Conservation (phyloP, 2,329 filamentous ascomycete species). For the Drechslerella coelobrocha region DNA sequence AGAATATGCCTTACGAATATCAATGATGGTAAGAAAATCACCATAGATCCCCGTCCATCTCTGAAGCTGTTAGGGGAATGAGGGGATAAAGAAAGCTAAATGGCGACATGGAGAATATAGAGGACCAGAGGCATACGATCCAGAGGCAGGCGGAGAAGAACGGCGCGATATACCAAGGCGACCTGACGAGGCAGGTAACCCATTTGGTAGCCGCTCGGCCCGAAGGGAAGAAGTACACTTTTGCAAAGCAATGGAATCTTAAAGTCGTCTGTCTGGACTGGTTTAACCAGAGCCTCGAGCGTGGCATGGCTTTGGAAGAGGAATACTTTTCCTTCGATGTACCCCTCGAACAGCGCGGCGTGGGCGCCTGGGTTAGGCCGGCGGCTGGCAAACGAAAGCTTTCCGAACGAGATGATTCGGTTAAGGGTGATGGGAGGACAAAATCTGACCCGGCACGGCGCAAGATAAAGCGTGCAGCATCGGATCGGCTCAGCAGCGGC, state of each 20-base stretch:
- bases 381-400: conserved; percentile 69
- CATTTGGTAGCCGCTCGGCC: conserved; percentile 83
- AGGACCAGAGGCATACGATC: conserved; percentile 71
- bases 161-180: conserved; percentile 84
- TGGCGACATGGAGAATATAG: conserved; percentile 59
- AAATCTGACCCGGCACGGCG: conserved; percentile 65
- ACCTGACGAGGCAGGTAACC: conserved; percentile 83
- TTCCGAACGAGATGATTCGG: conserved; percentile 61
- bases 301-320: conserved; percentile 92
- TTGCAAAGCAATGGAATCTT: conserved; percentile 82
- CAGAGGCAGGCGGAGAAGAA: conserved; percentile 71
- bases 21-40: conserved; percentile 64
- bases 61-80: neutral
- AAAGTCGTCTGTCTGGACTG: conserved; percentile 81
- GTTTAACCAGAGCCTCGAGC: conserved; percentile 80
- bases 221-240: conserved; percentile 86
- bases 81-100: conserved; percentile 51
- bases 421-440: conserved; percentile 28
- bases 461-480: conserved; percentile 86
- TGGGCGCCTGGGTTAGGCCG: conserved; percentile 61
- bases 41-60: neutral
- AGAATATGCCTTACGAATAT: conserved; percentile 75
- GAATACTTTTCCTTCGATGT: conserved; percentile 75
- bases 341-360: conserved; percentile 73
- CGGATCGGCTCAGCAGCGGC: conserved; percentile 79